Evolutionary conservation across 2,329 filamentous ascomycete species (phyloP).

Genomic region (Diaporthe vaccinii): DNA sequence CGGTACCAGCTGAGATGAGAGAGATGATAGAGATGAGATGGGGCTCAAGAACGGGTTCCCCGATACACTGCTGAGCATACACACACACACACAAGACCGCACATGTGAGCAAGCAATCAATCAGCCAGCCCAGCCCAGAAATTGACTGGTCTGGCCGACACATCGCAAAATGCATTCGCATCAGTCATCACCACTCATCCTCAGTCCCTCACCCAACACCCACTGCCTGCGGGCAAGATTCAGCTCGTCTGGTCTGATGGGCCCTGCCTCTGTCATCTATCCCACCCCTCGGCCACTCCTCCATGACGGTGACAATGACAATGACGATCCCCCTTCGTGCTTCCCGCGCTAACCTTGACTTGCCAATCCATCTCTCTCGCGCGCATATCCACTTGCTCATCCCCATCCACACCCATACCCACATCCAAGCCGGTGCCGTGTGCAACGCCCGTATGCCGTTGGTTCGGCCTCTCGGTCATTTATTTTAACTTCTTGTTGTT

Average conservation of each 20-base stretch:
- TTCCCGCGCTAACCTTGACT: constrained; percentile 32
- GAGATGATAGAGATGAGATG: constrained; percentile 29
- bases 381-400: constrained; percentile 13
- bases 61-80: neutral
- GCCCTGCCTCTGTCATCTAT: constrained; percentile 13
- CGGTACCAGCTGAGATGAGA: constrained; percentile 1
- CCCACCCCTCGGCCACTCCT: constrained; percentile 10
- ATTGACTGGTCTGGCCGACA: constrained; percentile 1
- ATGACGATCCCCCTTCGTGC: constrained; percentile 35
- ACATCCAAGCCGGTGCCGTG: neutral
- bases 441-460: constrained; percentile 21
- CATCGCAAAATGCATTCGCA: constrained; percentile 5
- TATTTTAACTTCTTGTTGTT: constrained; percentile 12
- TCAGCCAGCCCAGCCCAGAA: neutral
- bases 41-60: constrained; percentile 25
- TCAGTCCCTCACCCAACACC: neutral
- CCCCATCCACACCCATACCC: constrained; percentile 10
- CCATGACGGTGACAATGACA: constrained; percentile 21
- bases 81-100: neutral
- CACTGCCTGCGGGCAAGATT: constrained; percentile 14
- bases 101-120: neutral
- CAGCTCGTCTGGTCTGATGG: constrained; percentile 22
- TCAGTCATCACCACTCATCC: constrained; percentile 20
- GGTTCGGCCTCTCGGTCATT: constrained; percentile 31
- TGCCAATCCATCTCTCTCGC: constrained; percentile 6